Conservation (phyloP, 2,329 filamentous ascomycete species). For the Arthrobotrys musiformis region DNA sequence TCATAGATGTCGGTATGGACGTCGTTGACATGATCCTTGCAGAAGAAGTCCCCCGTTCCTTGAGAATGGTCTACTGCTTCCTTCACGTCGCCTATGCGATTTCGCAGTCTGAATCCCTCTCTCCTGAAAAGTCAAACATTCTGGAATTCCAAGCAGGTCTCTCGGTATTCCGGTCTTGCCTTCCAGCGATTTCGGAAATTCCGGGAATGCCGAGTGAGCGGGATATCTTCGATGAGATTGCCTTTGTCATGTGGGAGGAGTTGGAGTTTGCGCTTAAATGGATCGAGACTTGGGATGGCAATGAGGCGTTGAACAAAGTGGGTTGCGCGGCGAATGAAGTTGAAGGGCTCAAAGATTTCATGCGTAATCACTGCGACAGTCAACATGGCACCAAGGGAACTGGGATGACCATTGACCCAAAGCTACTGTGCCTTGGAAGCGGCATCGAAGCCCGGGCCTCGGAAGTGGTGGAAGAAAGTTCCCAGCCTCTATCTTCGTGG, state of each 20-base stretch:
- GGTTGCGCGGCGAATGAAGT: conserved; percentile 42
- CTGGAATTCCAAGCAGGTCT: conserved; percentile 51
- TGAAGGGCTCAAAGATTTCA: conserved; percentile 47
- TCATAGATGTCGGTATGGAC: conserved; percentile 41
- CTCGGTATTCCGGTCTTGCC: conserved; percentile 40
- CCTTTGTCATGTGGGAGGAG: conserved; percentile 53
- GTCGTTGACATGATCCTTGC: conserved; percentile 45
- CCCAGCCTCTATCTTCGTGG: conserved; percentile 19
- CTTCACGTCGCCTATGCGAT: conserved; percentile 54
- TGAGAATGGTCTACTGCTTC: conserved; percentile 53
- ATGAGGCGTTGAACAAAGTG: conserved; percentile 39
- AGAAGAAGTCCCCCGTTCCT: conserved; percentile 39
- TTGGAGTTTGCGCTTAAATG: conserved; percentile 50
- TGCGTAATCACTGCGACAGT: conserved; percentile 37
- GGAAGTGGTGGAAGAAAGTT: background rate
- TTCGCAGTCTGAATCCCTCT: conserved; percentile 40
- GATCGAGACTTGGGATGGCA: conserved; percentile 53
- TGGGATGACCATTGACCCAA: conserved; percentile 42
- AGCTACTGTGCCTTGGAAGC: conserved; percentile 26
- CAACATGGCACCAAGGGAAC: background rate
- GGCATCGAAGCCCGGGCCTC: background rate
- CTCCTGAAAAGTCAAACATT: conserved; percentile 34
- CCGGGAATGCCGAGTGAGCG: conserved; percentile 46
- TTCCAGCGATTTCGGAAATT: conserved; percentile 38
- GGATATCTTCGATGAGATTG: conserved; percentile 54